Evolutionary conservation across 805 yeast genomes (phyloP).

Genomic region (Wickerhamiella sorbophila): DNA sequence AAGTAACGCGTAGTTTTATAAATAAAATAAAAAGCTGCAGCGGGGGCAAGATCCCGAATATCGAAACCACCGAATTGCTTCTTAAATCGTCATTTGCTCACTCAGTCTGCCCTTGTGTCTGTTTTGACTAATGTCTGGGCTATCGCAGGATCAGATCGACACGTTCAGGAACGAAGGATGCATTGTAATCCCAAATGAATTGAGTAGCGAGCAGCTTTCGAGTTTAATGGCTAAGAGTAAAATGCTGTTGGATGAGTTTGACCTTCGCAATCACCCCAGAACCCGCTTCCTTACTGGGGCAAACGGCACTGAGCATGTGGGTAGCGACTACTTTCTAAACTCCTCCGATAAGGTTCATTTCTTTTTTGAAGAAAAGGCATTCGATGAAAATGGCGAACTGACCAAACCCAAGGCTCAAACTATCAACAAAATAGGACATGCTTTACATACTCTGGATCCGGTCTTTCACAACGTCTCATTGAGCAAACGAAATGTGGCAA

Average conservation of each 20-base stretch:
- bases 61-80: too few relatives aligned
- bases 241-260: slow-evolving; percentile 34
- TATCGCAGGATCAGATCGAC: slow-evolving; percentile 37
- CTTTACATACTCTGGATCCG: slow-evolving; percentile 44
- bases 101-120: too few relatives aligned
- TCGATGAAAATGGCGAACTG: slow-evolving; percentile 39
- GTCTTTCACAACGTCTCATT: slow-evolving; percentile 39
- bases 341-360: slow-evolving; percentile 55
- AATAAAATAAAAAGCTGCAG: too few relatives aligned
- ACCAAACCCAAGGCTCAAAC: slow-evolving; percentile 39
- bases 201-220: slow-evolving; percentile 30
- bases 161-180: slow-evolving; percentile 42
- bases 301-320: slow-evolving; percentile 43
- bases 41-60: too few relatives aligned
- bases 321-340: slow-evolving; percentile 55
- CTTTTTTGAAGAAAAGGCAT: slow-evolving; percentile 61
- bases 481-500: slow-evolving; percentile 33
- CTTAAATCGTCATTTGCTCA: too few relatives aligned
- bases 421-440: slow-evolving; percentile 70
- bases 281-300: slow-evolving; percentile 49
- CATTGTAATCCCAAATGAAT: slow-evolving; percentile 43
- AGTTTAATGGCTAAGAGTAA: slow-evolving; percentile 32
- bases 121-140: slow-evolving; percentile 16
- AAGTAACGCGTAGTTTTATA: too few relatives aligned
- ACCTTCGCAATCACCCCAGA: slow-evolving; percentile 44